These are phyloP conservation scores for Marvania coccoides DNA, from an alignment of 139 green algal genomes.

Conservation along the genomic window DNA sequence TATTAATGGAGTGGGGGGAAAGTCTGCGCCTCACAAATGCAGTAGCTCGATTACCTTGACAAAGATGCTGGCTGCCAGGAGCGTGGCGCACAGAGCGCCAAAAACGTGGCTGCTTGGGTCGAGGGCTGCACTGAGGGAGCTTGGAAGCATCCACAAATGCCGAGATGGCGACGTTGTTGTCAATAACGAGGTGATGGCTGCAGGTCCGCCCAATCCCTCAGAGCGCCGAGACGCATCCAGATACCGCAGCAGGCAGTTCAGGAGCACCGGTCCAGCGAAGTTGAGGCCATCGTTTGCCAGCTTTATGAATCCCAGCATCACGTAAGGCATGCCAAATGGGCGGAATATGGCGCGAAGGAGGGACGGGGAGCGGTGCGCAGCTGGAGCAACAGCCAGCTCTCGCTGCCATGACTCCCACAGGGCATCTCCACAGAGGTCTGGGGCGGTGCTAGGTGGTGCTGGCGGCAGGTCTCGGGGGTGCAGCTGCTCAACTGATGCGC, in stretches of 20 bases:
- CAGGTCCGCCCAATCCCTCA: background rate
- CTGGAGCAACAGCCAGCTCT: background rate
- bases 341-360: slow-evolving; percentile 38
- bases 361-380: slow-evolving; percentile 10
- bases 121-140: background rate
- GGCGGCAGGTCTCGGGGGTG: slow-evolving; percentile 39
- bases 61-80: slow-evolving; percentile 8
- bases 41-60: slow-evolving; percentile 23
- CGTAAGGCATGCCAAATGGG: slow-evolving; percentile 35
- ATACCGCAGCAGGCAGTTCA: slow-evolving; percentile 62
- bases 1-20: no score
- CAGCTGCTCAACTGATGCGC: slow-evolving; percentile 29
- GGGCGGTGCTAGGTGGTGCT: slow-evolving; percentile 24
- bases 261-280: slow-evolving; percentile 65
- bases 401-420: slow-evolving; percentile 43
- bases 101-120: background rate
- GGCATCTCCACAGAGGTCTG: slow-evolving; percentile 16
- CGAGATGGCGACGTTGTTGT: no score
- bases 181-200: no score
- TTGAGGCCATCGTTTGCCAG: slow-evolving; percentile 54
- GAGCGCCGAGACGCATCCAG: slow-evolving; percentile 6
- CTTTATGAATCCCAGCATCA: slow-evolving; percentile 47
- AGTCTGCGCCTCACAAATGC: no score
- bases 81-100: background rate
- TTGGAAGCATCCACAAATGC: no score